These are phyloP conservation scores for Colletotrichum viniferum DNA, from an alignment of 2,329 filamentous ascomycete species.

Conservation along the genomic window DNA sequence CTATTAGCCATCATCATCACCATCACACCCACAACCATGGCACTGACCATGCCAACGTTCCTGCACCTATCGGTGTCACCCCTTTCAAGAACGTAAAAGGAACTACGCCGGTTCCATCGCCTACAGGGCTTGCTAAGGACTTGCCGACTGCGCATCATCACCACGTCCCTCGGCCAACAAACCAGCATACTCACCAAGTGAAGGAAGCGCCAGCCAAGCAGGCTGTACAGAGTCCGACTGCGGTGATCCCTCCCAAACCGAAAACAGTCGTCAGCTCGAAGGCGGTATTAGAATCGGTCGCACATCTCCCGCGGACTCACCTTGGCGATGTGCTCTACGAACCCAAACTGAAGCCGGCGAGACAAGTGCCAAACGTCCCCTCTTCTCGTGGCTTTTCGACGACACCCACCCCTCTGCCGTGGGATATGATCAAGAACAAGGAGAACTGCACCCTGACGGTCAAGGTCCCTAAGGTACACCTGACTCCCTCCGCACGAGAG, in stretches of 20 bases:
- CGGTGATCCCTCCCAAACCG: conserved; percentile 60
- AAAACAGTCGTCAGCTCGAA: conserved; percentile 72
- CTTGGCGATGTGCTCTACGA: conserved; percentile 86
- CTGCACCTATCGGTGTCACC: conserved; percentile 42
- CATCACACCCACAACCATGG: conserved; percentile 63
- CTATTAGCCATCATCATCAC: conserved; percentile 58
- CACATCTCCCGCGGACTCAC: conserved; percentile 74
- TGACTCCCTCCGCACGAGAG: conserved; percentile 72
- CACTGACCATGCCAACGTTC: conserved; percentile 45
- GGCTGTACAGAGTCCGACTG: conserved; percentile 39
- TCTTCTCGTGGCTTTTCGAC: conserved; percentile 51
- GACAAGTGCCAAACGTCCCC: conserved; percentile 45
- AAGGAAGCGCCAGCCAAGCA: conserved; percentile 28
- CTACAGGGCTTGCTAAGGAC: conserved; percentile 44
- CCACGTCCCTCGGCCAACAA: conserved; percentile 41
- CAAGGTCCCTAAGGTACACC: conserved; percentile 80
- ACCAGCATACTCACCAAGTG: conserved; percentile 20
- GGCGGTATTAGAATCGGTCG: conserved; percentile 73
- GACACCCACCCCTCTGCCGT: conserved; percentile 75
- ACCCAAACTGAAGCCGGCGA: conserved; percentile 62
- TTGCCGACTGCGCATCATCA: conserved; percentile 48
- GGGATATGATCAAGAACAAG: conserved; percentile 72
- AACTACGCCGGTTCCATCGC: conserved; percentile 47
- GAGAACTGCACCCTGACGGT: conserved; percentile 92
- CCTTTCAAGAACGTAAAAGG: conserved; percentile 57